Percentiles rank a stretch among this genome's conserved stretches.
Conservation (phyloP, 2,329 filamentous ascomycete genomes). For the Aspergillus pseudoterreus region DNA sequence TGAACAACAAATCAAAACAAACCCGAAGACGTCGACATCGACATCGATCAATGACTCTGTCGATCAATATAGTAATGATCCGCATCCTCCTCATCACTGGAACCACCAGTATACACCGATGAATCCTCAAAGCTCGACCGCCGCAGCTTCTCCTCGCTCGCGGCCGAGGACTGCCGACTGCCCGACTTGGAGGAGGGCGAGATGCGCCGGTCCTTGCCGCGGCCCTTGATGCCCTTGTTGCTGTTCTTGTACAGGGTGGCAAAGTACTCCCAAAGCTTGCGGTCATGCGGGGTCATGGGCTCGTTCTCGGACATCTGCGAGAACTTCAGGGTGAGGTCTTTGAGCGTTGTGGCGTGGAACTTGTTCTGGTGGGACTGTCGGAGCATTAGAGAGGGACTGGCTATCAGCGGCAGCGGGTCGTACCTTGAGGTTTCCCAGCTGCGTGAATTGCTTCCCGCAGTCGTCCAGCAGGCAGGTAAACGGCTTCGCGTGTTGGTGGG, state of each 20-base stretch:
- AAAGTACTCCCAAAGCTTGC: constrained; percentile 80
- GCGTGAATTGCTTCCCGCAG: constrained; percentile 84
- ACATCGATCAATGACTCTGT: constrained; percentile 17
- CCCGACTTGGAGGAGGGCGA: constrained; percentile 27
- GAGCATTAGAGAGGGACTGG: constrained; percentile 3
- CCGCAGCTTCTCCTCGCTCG: constrained; percentile 23
- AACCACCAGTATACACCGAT: constrained; percentile 28
- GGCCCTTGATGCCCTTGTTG: constrained; percentile 97
- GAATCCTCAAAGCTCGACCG: constrained; percentile 26
- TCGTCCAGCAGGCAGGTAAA: constrained; percentile 77
- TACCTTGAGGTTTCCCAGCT: constrained; percentile 88
- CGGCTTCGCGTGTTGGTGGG: constrained; percentile 72
- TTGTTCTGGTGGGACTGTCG: constrained; percentile 84
- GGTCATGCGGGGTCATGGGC: constrained; percentile 64
- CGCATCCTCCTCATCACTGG: constrained; percentile 30
- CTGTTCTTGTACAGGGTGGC: constrained; percentile 89
- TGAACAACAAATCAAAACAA: constrained; percentile 5
- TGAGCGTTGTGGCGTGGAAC: constrained; percentile 75
- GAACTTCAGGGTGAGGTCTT: constrained; percentile 67
- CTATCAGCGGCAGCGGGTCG: neutral
- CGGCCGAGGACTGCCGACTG: constrained; percentile 18
- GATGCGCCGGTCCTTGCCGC: constrained; percentile 70
- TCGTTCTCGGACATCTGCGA: constrained; percentile 59
- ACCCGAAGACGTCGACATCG: neutral
- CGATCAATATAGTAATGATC: constrained; percentile 26